Evolutionary conservation across 768 basidiomycete species (phyloP).

Genomic region (Auriculariales sp.): DNA sequence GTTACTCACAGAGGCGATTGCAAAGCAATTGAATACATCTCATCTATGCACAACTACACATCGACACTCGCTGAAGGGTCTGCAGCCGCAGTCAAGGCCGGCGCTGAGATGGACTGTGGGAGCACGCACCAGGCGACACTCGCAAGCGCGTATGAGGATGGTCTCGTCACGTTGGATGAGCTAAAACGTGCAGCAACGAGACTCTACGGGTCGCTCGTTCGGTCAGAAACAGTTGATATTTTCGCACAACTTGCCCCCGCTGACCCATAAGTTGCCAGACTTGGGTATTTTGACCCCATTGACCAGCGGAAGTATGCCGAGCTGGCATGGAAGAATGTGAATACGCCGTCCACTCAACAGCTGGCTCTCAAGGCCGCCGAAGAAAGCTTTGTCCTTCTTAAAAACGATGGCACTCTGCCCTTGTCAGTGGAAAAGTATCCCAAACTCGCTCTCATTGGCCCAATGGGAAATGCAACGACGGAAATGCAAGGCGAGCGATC

Average conservation of each 20-base stretch:
- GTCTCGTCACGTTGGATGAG: slow-evolving; percentile 28
- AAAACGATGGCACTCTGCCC: slow-evolving; percentile 49
- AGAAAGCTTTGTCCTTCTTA: slow-evolving; percentile 45
- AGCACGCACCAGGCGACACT: slow-evolving; percentile 30
- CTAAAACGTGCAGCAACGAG: slow-evolving; percentile 29
- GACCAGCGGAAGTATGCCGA: slow-evolving; percentile 35
- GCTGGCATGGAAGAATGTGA: slow-evolving; percentile 32
- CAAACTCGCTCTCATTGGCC: slow-evolving; percentile 34
- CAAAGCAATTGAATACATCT: slow-evolving; percentile 38
- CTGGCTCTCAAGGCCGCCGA: slow-evolving; percentile 37
- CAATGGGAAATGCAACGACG: slow-evolving; percentile 40
- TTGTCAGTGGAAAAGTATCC: slow-evolving; percentile 15
- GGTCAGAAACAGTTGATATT: slow-evolving; percentile 23
- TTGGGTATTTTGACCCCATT: slow-evolving; percentile 43
- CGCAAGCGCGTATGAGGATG: slow-evolving; percentile 32
- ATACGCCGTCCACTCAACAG: slow-evolving; percentile 28
- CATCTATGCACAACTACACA: slow-evolving; percentile 34
- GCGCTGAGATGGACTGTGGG: slow-evolving; percentile 43
- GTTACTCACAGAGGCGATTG: slow-evolving; percentile 46
- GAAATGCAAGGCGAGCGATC: slow-evolving; percentile 47
- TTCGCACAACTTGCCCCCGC: too few species aligned
- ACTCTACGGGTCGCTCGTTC: slow-evolving; percentile 38
- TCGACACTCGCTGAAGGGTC: slow-evolving; percentile 29
- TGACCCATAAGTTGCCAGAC: too few species aligned
- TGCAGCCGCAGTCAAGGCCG: slow-evolving; percentile 35